phyloP scores from a whole-genome alignment of 75 land plant species.

The Ceratopteris richardii region DNA sequence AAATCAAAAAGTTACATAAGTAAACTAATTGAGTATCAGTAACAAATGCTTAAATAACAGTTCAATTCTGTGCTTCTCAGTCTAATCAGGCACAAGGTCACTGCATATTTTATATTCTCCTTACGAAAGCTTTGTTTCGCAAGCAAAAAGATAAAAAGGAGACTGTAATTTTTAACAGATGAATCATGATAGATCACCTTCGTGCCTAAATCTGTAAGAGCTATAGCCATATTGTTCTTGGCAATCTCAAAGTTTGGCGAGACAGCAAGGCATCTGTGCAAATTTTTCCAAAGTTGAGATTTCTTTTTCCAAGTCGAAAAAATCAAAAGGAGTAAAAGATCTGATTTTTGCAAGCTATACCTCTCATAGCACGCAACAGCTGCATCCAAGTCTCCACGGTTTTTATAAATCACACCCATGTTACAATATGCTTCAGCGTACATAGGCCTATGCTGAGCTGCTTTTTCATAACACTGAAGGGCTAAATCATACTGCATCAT shows the following conservation, averaged over 20 bases:
- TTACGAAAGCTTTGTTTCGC: no score
- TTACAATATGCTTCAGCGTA: slow-evolving; percentile 99
- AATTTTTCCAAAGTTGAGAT: background rate
- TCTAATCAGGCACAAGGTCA: no score
- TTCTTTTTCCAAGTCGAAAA: no score
- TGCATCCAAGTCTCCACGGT: slow-evolving; percentile 87
- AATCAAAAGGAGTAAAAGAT: background rate
- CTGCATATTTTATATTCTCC: no score
- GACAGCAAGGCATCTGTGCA: slow-evolving; percentile 77
- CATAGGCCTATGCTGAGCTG: slow-evolving; percentile 89
- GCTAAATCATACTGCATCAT: slow-evolving; percentile 96
- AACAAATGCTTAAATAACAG: no score
- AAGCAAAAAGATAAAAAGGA: no score
- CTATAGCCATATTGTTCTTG: slow-evolving; percentile 98
- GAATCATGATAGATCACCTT: no score
- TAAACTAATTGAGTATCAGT: no score
- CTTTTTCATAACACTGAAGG: slow-evolving; percentile 90
- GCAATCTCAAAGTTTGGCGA: slow-evolving; percentile 99
- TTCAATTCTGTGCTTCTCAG: no score
- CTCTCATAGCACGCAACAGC: slow-evolving; percentile 99
- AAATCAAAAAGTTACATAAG: no score
- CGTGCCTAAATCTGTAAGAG: slow-evolving; percentile 93
- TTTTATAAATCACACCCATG: slow-evolving; percentile 97
- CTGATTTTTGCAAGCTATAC: slow-evolving; percentile 12
- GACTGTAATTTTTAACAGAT: no score